Percentiles rank a stretch among this genome's conserved stretches.
phyloP scores from a whole-genome alignment of 2,329 filamentous ascomycete species.

The Trichophyton equinum region DNA sequence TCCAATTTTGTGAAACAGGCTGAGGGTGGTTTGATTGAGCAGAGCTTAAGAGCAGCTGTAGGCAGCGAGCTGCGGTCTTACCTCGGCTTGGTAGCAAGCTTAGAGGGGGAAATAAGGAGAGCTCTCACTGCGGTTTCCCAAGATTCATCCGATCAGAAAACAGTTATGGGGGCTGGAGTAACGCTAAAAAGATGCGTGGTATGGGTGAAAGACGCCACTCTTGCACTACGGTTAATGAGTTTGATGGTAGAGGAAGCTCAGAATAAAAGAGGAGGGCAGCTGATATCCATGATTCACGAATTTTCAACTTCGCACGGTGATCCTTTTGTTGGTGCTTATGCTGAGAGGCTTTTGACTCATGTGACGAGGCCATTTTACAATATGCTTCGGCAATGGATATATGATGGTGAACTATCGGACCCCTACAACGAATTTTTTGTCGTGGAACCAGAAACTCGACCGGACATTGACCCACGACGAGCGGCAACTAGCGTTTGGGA shows the following conservation, averaged over 20 bases:
- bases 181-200: slow-evolving; percentile 91
- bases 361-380: slow-evolving; percentile 94
- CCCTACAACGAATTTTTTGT: slow-evolving; percentile 95
- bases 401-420: slow-evolving; percentile 94
- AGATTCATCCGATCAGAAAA: slow-evolving; percentile 39
- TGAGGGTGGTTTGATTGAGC: slow-evolving; percentile 73
- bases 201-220: slow-evolving; percentile 94
- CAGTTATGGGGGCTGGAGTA: slow-evolving; percentile 74
- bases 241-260: slow-evolving; percentile 85
- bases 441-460: slow-evolving; percentile 55
- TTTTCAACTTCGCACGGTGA: slow-evolving; percentile 92
- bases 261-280: slow-evolving; percentile 68
- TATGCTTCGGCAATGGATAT: slow-evolving; percentile 93
- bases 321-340: slow-evolving; percentile 85
- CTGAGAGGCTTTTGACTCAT: slow-evolving; percentile 71
- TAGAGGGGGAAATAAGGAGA: slow-evolving; percentile 82
- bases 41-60: slow-evolving; percentile 82
- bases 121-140: slow-evolving; percentile 62
- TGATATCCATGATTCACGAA: slow-evolving; percentile 85
- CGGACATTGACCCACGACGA: slow-evolving; percentile 37
- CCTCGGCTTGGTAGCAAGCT: slow-evolving; percentile 73
- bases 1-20: slow-evolving; percentile 69
- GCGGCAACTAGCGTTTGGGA: slow-evolving; percentile 87
- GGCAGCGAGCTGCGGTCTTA: slow-evolving; percentile 77
- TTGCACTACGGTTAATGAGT: slow-evolving; percentile 86